Evolutionary conservation across 2,329 filamentous ascomycete genomes (phyloP), one percentile per base, ranked within the genome.

Genomic region (Penicillium hesseltinei): DNA sequence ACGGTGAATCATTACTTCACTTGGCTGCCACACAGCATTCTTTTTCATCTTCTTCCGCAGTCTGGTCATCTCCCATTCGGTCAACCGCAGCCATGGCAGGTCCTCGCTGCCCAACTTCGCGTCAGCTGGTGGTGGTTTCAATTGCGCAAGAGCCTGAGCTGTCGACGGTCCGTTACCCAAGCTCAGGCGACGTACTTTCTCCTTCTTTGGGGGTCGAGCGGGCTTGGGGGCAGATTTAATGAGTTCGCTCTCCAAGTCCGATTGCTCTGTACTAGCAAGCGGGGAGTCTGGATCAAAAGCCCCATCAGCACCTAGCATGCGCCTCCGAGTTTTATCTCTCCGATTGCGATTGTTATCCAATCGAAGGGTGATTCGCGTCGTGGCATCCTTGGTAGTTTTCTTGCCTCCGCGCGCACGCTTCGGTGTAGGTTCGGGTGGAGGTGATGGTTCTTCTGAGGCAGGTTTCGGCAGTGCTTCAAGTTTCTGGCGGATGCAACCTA

Each of bases 31-130:
- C n/a, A 86, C 81, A 6, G 84, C 84, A 61, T 88, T 88, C 77
- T 88, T 88, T 76, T 88, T 88, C 85, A 88, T 88, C 63, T 84
- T 81, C 71, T 88, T 88, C 51, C 85, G 80, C 25, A 88, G 72
- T 51, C 82, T 84, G 5, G 84, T 85, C 84, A 88, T 86, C 66
- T 88, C 85, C 75, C 82, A 88, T 63, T 87, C 85, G 3, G 85
- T 88, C 60, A 88, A 73, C 56, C 84, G 83, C 65, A 84, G 77
- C 85, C 85, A 88, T 2, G 85, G 85, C 59, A 81, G 75, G 73
- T 82, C 82, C 66, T 82, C 81, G 71, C 84, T 86, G 45, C 85
- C 85, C 25, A 82, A 78, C 53, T 77, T 76, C 8, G 85, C 84
- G 69, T 86, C 82, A 21, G 80, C 73, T 15, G 85, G 85, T 10